These are phyloP conservation scores for Lecanicillium sp. DNA, from an alignment of 2,329 filamentous ascomycete genomes.

Conservation along the genomic window DNA sequence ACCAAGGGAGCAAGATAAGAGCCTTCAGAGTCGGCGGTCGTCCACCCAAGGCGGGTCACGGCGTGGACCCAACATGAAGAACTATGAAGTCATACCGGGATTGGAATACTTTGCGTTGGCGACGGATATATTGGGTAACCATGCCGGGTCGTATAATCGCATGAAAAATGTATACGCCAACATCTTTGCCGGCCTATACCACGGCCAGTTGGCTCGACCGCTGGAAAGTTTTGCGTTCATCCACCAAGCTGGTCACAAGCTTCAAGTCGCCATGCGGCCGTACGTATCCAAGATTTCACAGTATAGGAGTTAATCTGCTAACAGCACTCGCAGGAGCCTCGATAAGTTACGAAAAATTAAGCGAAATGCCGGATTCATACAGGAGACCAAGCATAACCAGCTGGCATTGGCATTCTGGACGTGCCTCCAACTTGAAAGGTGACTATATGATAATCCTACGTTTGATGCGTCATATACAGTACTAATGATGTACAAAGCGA, in stretches of 20 bases:
- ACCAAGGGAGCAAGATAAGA: conserved; percentile 42
- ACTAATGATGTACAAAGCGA: conserved; percentile 2
- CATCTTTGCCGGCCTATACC: conserved; percentile 79
- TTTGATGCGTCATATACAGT: conserved; percentile 37
- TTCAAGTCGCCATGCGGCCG: conserved; percentile 70
- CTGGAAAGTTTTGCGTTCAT: conserved; percentile 72
- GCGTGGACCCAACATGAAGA: conserved; percentile 24
- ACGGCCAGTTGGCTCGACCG: conserved; percentile 78
- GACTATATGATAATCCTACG: conserved; percentile 51
- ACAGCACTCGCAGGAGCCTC: no score
- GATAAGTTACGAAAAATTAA: conserved; percentile 38
- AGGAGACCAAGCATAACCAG: conserved; percentile 46
- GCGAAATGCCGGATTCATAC: conserved; percentile 27
- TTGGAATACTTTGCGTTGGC: conserved; percentile 85
- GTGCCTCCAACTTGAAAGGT: conserved; percentile 87
- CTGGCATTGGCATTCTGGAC: conserved; percentile 83
- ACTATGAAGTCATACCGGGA: conserved; percentile 81
- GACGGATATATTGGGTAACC: conserved; percentile 76
- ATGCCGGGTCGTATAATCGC: conserved; percentile 70
- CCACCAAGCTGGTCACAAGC: conserved; percentile 44
- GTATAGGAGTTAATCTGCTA: no score
- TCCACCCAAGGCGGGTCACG: conserved; percentile 39
- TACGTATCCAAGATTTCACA: no score
- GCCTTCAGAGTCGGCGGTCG: conserved; percentile 38
- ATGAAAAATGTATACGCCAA: conserved; percentile 79